A percentile compares a stretch with the other conserved stretches of the same genome.
phyloP scores from a whole-genome alignment of 2,329 filamentous ascomycete genomes.

The Aspergillus calidoustus region DNA sequence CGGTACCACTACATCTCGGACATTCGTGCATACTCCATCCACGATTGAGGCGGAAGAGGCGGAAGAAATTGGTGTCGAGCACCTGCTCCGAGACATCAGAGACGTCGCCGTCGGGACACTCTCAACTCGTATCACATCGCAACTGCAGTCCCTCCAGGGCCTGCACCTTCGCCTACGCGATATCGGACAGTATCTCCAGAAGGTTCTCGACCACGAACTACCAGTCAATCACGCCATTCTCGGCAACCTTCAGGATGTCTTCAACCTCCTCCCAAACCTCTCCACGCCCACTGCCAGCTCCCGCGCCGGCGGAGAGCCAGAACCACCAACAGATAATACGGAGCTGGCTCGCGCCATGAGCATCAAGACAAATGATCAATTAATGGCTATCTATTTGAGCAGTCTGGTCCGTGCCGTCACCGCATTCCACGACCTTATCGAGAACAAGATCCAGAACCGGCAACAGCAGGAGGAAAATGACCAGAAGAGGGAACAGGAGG shows the following conservation, averaged over 20 bases:
- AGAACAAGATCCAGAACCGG: constrained; percentile 99
- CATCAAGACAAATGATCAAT: constrained; percentile 98
- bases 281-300: constrained; percentile 74
- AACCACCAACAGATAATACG: constrained; percentile 68
- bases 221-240: constrained; percentile 97
- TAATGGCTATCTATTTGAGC: constrained; percentile 97
- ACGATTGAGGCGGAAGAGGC: constrained; percentile 99
- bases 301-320: constrained; percentile 58
- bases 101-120: constrained; percentile 97
- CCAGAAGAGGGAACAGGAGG: constrained; percentile 70
- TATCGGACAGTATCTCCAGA: constrained; percentile 93
- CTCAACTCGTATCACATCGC: constrained; percentile 94
- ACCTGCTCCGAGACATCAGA: constrained; percentile 94
- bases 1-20: constrained; percentile 93
- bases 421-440: constrained; percentile 97
- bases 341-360: constrained; percentile 97
- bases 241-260: constrained; percentile 97
- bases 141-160: constrained; percentile 95
- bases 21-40: constrained; percentile 96
- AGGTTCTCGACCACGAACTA: constrained; percentile 88
- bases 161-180: constrained; percentile 92
- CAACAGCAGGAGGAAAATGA: constrained; percentile 97
- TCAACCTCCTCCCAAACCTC: constrained; percentile 96
- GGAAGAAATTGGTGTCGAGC: constrained; percentile 98
- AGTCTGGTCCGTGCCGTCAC: constrained; percentile 97